Evolutionary conservation across 805 yeast genomes (phyloP).

Genomic region (Tanozyma kutaoensis): DNA sequence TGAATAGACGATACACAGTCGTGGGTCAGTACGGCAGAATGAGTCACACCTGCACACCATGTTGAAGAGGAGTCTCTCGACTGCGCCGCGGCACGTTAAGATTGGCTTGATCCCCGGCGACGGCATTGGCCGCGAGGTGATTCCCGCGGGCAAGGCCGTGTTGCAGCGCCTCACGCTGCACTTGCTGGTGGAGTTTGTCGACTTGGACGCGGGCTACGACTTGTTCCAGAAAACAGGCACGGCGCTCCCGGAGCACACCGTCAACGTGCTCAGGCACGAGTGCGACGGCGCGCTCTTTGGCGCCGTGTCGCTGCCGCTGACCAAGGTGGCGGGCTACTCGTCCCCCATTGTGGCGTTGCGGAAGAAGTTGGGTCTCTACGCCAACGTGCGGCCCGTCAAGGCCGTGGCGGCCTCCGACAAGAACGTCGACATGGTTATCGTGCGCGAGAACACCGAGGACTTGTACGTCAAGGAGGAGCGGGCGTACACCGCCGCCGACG

Average conservation of each 20-base stretch:
- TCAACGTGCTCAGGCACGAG: conserved; percentile 54
- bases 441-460: conserved; percentile 97
- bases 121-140: conserved; percentile 95
- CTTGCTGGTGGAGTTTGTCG: conserved; percentile 72
- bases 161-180: conserved; percentile 69
- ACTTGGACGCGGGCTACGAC: conserved; percentile 90
- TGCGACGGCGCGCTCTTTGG: conserved; percentile 97
- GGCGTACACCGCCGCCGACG: conserved; percentile 60
- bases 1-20: conserved; percentile 14
- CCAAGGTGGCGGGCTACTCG: conserved; percentile 91
- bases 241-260: conserved; percentile 90
- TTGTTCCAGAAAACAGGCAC: conserved; percentile 89
- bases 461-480: conserved; percentile 90
- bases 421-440: conserved; percentile 95
- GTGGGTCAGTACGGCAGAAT: too few relatives aligned
- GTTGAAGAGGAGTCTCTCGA: too few relatives aligned
- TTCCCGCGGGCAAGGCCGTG: conserved; percentile 89
- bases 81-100: conserved; percentile 21
- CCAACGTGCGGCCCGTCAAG: conserved; percentile 96
- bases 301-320: conserved; percentile 91
- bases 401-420: conserved; percentile 76
- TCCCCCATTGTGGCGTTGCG: conserved; percentile 98
- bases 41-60: too few relatives aligned
- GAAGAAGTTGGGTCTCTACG: conserved; percentile 87
- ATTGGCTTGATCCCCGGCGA: conserved; percentile 89